These are phyloP conservation scores for Lentinus brumalis DNA, from an alignment of 768 basidiomycete species.

Conservation along the genomic window DNA sequence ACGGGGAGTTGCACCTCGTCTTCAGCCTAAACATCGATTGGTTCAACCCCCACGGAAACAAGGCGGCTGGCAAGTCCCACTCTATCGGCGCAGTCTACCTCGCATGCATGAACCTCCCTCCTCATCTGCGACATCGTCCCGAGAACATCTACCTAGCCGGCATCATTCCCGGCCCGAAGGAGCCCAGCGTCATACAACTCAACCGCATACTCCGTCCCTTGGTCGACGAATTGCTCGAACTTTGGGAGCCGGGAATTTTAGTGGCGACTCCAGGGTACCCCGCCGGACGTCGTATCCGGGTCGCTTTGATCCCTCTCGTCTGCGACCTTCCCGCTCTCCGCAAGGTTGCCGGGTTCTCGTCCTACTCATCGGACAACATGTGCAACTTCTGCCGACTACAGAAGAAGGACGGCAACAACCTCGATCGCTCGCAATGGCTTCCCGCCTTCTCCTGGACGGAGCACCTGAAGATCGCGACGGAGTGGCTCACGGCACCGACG, in stretches of 20 bases:
- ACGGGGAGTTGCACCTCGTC: not conserved
- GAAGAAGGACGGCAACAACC: constrained; percentile 12
- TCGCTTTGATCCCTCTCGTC: constrained; percentile 24
- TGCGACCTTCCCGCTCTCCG: constrained; percentile 35
- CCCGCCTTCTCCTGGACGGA: too few species aligned
- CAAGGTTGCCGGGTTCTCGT: constrained; percentile 31
- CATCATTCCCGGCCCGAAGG: constrained; percentile 28
- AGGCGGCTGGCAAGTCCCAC: not conserved
- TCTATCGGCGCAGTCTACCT: constrained; percentile 4
- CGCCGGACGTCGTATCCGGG: constrained; percentile 28
- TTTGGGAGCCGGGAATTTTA: constrained; percentile 21
- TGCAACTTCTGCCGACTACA: constrained; percentile 32
- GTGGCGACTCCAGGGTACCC: constrained; percentile 6
- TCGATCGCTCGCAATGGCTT: too few species aligned
- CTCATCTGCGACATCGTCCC: constrained; percentile 31
- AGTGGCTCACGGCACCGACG: too few species aligned
- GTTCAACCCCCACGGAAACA: constrained; percentile 3
- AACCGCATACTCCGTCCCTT: constrained; percentile 28
- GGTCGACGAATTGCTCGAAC: constrained; percentile 21
- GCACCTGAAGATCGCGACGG: too few species aligned
- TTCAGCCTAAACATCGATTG: not conserved
- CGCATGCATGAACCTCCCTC: constrained; percentile 26
- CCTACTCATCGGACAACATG: constrained; percentile 20
- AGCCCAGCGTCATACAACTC: constrained; percentile 24
- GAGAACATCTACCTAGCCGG: constrained; percentile 36